These are phyloP conservation scores for Chrysanthemum makinoi DNA, from an alignment of 129 eudicot genomes.

Conservation along the genomic window DNA sequence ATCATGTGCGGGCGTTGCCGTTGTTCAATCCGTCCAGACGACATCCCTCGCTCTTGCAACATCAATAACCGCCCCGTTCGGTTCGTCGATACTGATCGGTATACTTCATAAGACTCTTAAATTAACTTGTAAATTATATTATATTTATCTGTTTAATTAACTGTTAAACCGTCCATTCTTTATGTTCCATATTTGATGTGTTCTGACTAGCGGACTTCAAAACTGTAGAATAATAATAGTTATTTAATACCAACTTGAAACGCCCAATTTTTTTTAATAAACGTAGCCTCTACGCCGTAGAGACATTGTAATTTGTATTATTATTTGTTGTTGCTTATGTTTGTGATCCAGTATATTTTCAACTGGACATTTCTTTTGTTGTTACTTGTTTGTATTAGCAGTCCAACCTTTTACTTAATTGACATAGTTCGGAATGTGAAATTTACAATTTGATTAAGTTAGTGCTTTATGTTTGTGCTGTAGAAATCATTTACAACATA, in stretches of 20 bases:
- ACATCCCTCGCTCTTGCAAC: slow-evolving; percentile 66
- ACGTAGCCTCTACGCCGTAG: too few species aligned
- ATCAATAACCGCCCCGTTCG: slow-evolving; percentile 60
- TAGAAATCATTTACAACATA: background rate
- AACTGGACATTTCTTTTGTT: too few species aligned
- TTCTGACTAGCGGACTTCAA: too few species aligned
- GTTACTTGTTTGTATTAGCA: too few species aligned
- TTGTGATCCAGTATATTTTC: background rate
- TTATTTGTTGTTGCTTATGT: background rate
- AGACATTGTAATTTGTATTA: background rate
- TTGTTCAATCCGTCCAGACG: slow-evolving; percentile 70
- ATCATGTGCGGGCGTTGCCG: slow-evolving; percentile 89
- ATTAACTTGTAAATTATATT: too few species aligned
- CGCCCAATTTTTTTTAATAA: too few species aligned
- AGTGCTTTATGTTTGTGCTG: background rate
- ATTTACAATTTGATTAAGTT: background rate
- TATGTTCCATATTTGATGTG: background rate
- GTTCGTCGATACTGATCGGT: slow-evolving; percentile 63
- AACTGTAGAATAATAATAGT: too few species aligned
- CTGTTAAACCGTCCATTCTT: background rate
- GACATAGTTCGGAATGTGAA: too few species aligned
- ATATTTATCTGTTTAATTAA: too few species aligned
- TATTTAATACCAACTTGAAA: too few species aligned
- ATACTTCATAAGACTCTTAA: background rate
- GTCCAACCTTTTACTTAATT: too few species aligned